These are phyloP conservation scores for Euphorbia lathyris DNA, from an alignment of 345 rosid species.

Conservation along the genomic window DNA sequence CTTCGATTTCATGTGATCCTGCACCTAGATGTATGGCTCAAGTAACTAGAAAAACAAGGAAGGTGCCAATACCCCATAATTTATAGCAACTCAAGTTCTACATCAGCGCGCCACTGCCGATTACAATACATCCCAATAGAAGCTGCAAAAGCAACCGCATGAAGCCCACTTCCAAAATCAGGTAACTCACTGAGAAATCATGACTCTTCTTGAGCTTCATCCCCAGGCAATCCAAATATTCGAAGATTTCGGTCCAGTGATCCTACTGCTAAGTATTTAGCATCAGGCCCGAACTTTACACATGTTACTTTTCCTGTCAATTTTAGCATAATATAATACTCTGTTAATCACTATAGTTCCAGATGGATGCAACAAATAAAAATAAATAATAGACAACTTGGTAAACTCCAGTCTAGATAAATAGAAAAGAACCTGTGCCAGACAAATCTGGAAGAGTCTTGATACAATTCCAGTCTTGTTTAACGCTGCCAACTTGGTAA, in stretches of 20 bases:
- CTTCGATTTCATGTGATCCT: not conserved
- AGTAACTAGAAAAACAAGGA: not conserved
- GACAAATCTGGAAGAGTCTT: conserved; percentile 94
- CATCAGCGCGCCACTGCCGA: not conserved
- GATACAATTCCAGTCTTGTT: conserved; percentile 88
- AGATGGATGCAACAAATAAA: too few species aligned
- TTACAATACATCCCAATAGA: not conserved
- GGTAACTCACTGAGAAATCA: conserved; percentile 12
- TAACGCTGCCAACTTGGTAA: conserved; percentile 86
- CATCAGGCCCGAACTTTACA: conserved; percentile 78
- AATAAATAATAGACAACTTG: not conserved
- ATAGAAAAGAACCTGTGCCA: conserved; percentile 59
- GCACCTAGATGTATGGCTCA: not conserved
- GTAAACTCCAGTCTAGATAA: too few species aligned
- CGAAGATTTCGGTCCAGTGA: conserved; percentile 91
- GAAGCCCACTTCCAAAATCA: not conserved
- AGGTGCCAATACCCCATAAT: not conserved
- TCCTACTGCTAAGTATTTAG: conserved; percentile 77
- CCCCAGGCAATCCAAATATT: conserved; percentile 69
- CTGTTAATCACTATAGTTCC: not conserved
- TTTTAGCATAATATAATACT: not conserved
- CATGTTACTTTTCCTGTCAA: conserved; percentile 66
- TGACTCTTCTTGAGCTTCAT: conserved; percentile 45
- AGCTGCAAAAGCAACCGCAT: not conserved
- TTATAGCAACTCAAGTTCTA: not conserved